Base-by-base conservation (phyloP, 371 early-diverging fungal genomes). In the Lichtheimia ornata region DNA sequence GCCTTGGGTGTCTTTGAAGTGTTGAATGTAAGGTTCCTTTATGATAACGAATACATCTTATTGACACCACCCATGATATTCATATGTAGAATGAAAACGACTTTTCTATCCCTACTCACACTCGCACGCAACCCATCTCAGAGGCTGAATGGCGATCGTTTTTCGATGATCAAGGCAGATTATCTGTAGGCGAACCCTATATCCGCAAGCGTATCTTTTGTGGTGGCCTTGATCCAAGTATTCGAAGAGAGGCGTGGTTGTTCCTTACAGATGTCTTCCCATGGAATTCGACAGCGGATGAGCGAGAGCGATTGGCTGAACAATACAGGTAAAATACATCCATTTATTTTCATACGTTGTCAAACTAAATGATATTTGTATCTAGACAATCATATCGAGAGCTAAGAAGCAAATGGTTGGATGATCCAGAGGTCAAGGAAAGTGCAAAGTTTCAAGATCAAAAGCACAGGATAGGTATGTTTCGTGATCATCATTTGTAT, bases 211-310 rank as follows among this genome's bases (percentile, higher is more conserved):
- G 78, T 9, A 84, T 96, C 4, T 94, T 93, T 61, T 67, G 77
- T 44, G 91, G 91, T 51, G 92, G 96, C 2, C 70, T 94, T 2
- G 91, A 90, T 24, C 84, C 83, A 35, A 85, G 83, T 43, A 76
- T 93, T 49, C 82, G 94, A 20, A 79, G 84, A 14, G 84, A 88
- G 27, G 91, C 92, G n/a, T 96, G 94, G 94, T 87, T 90, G 59
- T 96, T 88, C 65, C 74, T 96, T 54, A 73, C 92, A 22, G 83
- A 82, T 2, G 79, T 94, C 5, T 93, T 88, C 64, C 84, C 91
- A 6, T 95, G 93, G 94, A 74, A 84, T 22, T 89, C 91, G 11
- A 88, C 88, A 11, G 85, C 87, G 49, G 69, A 57, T 3, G 88
- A 92, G 65, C 84, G 93, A 51, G 63, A 78, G 13, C 63, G 51